Conservation (phyloP, 202 grass and related monocot genomes). For the Cymbopogon flexuosus region DNA sequence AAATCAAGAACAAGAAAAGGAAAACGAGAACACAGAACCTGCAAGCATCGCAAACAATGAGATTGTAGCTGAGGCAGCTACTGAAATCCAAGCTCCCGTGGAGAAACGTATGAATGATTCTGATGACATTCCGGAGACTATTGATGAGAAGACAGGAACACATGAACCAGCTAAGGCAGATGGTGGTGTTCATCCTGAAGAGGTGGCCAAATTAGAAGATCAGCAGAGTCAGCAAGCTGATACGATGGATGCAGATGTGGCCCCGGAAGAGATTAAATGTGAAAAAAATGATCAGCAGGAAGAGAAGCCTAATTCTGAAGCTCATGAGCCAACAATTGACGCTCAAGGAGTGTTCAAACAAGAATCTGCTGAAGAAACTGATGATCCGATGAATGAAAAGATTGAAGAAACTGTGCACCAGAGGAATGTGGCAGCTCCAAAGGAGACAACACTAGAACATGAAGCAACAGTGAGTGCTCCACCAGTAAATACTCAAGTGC, state of each 20-base stretch:
- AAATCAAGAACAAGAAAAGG: conserved; percentile 28
- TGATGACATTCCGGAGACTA: conserved; percentile 18
- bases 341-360: conserved; percentile 22
- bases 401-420: conserved; percentile 6
- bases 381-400: conserved; percentile 1
- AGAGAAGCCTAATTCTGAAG: conserved; percentile 13
- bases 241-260: conserved; percentile 4
- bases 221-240: conserved; percentile 24
- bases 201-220: conserved; percentile 21
- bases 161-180: conserved; percentile 11
- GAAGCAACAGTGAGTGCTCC: not conserved
- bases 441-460: conserved; percentile 32
- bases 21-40: conserved; percentile 19
- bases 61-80: conserved; percentile 19
- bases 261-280: conserved; percentile 28
- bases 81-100: conserved; percentile 15
- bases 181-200: not conserved
- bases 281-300: conserved; percentile 14
- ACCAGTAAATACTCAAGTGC: conserved; percentile 21
- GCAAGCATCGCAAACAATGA: conserved; percentile 12
- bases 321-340: not conserved
- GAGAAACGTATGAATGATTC: not conserved
- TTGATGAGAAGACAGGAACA: conserved; percentile 22
- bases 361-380: conserved; percentile 25
- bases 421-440: conserved; percentile 1